Conservation (phyloP, 306 rosid species). For the Castanea crenata region DNA sequence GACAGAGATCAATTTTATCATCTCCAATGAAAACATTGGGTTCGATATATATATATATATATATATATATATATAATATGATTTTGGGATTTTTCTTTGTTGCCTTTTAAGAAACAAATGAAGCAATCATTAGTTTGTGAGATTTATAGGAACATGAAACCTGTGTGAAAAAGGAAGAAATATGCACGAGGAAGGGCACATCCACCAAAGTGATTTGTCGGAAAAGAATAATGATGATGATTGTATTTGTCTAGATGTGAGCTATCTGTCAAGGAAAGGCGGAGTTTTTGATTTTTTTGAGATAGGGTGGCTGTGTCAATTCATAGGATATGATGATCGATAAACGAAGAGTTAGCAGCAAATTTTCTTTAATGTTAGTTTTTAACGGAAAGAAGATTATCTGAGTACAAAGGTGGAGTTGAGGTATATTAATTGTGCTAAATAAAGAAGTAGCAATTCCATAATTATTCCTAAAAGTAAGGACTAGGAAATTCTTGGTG, state of each 20-base stretch:
- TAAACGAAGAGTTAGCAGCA: background rate
- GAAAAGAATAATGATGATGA: background rate
- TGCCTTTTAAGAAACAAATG: too few relatives aligned
- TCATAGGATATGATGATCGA: background rate
- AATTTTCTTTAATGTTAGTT: background rate
- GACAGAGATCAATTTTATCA: too few relatives aligned
- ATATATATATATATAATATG: too few relatives aligned
- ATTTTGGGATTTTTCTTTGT: too few relatives aligned
- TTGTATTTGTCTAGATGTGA: background rate
- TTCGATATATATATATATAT: too few relatives aligned
- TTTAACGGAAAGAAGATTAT: background rate
- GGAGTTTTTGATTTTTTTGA: background rate
- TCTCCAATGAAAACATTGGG: too few relatives aligned
- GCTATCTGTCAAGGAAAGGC: background rate
- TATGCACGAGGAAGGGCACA: background rate
- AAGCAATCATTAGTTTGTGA: too few relatives aligned
- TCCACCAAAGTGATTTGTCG: background rate
- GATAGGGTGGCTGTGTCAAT: background rate
- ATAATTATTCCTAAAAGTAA: background rate
- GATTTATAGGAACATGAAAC: too few relatives aligned
- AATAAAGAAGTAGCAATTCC: background rate
- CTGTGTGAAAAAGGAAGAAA: background rate
- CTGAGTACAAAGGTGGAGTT: background rate
- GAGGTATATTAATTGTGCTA: background rate
- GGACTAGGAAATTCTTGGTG: background rate